Percentiles rank a stretch among this genome's conserved stretches.
Conservation (phyloP, 371 early-diverging fungal species). For the Aphelidium insulamus region DNA sequence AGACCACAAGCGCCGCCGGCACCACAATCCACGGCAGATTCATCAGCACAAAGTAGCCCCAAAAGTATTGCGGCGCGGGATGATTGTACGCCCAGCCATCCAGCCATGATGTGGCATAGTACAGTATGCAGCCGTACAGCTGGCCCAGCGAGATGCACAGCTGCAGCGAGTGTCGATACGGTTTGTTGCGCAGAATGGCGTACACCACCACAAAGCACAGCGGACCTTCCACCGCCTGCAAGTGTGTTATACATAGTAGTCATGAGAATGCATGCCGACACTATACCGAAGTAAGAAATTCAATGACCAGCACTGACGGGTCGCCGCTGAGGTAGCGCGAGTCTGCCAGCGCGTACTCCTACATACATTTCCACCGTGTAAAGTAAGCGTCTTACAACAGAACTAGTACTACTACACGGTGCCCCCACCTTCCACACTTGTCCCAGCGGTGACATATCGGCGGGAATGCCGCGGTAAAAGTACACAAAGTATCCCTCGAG, state of each 20-base stretch:
- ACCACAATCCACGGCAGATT: conserved; percentile 49
- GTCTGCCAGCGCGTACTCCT: conserved; percentile 70
- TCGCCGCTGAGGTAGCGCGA: conserved; percentile 65
- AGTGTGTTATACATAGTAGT: neutral
- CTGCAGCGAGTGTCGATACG: conserved; percentile 40
- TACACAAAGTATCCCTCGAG: conserved; percentile 72
- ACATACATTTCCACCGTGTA: no score
- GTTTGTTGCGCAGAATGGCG: conserved; percentile 28
- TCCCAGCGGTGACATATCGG: conserved; percentile 33
- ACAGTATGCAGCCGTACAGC: conserved; percentile 50
- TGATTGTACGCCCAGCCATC: conserved; percentile 34
- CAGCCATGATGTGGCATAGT: conserved; percentile 36
- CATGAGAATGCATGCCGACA: neutral
- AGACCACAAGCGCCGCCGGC: no score
- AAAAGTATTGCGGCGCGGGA: conserved; percentile 46
- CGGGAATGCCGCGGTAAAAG: conserved; percentile 31
- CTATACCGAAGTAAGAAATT: conserved; percentile 66
- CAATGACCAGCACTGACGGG: conserved; percentile 50
- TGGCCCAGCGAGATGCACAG: conserved; percentile 42
- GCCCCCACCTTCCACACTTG: conserved; percentile 84
- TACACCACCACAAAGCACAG: conserved; percentile 38
- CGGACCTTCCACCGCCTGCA: conserved; percentile 35
- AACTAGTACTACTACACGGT: no score
- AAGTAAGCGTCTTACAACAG: no score
- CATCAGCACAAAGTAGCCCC: conserved; percentile 46